Evolutionary conservation across 345 rosid species (phyloP), one percentile per base, ranked within the genome.

Genomic region (Murraya koenigii): DNA sequence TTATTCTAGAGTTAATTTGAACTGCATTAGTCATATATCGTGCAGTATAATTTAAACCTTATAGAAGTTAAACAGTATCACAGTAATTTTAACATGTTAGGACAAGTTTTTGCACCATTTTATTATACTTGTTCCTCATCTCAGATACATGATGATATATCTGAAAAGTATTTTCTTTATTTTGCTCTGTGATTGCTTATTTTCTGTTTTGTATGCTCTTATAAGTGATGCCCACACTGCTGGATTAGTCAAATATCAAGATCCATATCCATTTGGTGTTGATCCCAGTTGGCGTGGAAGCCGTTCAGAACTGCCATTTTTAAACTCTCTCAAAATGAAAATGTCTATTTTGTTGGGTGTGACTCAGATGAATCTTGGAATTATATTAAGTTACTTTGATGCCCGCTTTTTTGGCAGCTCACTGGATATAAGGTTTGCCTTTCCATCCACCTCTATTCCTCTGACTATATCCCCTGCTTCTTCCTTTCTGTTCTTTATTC

Each of bases 201-300:
- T 64, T 62, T 54, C 78, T 61, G 49, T 75, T 84, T 74, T 72
- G 49, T 52, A 78, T 79, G 74, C 75, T 81, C 79, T 77, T 62
- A 61, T 56, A 89, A 95, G 99, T 69, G 96, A 95, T 87, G 97
- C 97, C 19, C 36, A 79, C 60, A 75, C 95, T 25, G 87, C 47
- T 75, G 99, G 99, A 80, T 86, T 95, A 83, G 55, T 93, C 70
- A 95, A 93, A 86, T 90, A 85, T 84, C 93, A 75, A 78, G 97
- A 88, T 85, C 84, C 97, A 60, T 93, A 93, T 83, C 97, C 99
- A 61, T 95, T 95, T 80, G 99, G 99, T 56, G 97, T 95, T 68
- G 99, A 95, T 90, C 99, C 99, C 69, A 92, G 96, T 77, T 95
- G 99, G 99, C 98, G 98, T 75, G 99, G 99, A 83, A 95, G 98